Evolutionary conservation across 768 basidiomycete genomes (phyloP).

Genomic region (Chlorophyllum brunneum): DNA sequence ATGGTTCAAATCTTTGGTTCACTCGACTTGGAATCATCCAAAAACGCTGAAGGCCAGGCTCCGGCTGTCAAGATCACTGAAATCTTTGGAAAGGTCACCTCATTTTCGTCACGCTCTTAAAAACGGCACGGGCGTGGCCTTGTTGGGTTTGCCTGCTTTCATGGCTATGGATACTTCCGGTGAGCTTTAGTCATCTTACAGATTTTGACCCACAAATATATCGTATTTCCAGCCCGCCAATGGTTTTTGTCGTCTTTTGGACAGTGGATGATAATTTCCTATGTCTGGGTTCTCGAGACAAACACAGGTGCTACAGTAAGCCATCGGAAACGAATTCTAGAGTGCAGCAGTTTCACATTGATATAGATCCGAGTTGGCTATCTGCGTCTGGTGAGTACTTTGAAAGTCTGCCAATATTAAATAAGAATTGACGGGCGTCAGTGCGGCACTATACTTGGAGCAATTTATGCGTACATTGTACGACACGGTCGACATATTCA

Average conservation of each 20-base stretch:
- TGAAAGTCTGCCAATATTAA: no score
- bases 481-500: background rate
- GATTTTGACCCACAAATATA: background rate
- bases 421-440: slow-evolving; percentile 2
- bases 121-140: slow-evolving; percentile 38
- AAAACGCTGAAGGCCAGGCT: slow-evolving; percentile 26
- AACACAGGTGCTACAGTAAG: slow-evolving; percentile 45
- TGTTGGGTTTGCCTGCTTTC: slow-evolving; percentile 41
- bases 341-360: no score
- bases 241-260: slow-evolving; percentile 38
- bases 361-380: background rate
- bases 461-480: slow-evolving; percentile 29
- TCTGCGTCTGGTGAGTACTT: background rate
- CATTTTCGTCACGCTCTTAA: slow-evolving; percentile 44
- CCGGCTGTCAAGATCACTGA: slow-evolving; percentile 26
- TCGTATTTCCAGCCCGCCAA: slow-evolving; percentile 22
- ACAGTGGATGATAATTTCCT: slow-evolving; percentile 49
- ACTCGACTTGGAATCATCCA: slow-evolving; percentile 22
- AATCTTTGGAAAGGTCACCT: slow-evolving; percentile 32
- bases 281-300: slow-evolving; percentile 48
- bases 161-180: slow-evolving; percentile 30
- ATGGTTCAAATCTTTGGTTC: slow-evolving; percentile 14
- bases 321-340: background rate
- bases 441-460: slow-evolving; percentile 31
- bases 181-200: slow-evolving; percentile 15